Base-by-base conservation (phyloP, 2,329 filamentous ascomycete species). In the Penicillium rolfsii region DNA sequence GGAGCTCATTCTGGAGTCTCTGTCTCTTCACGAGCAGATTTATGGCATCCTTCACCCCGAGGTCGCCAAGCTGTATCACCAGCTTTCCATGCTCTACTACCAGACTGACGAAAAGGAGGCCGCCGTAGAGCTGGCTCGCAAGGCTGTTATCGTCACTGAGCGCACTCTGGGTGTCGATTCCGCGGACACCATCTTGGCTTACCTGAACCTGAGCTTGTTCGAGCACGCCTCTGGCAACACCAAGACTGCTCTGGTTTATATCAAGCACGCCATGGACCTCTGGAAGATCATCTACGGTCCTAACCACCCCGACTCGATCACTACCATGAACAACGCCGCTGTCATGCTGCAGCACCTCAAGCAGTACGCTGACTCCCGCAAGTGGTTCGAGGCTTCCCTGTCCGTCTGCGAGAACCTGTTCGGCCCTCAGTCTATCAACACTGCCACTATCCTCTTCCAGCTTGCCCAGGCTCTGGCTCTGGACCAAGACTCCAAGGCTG, bases 301-400 rank as follows among this genome's bases (percentile, higher is more conserved):
- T 33, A 90, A 92, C 71, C 95, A 99, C 79, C 95, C 95, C 3
- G 95, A 99, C 79, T 96, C 93, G 8, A 97, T 99, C 79, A 99
- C 96, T 8, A 98, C 95, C 16, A 90, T 98, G 79, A 99, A 98
- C 85, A 99, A 99, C 73, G 94, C 92, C 22, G 95, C 95, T 7
- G 95, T 99, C 62, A 99, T 99, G 95, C 87, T 99, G 60, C 95
- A 99, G 79, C 89, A 93, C 58, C 85, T 97, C 70, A 97, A 98
- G 83, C 89, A 91, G 63, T 99, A 96, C 81, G 89, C 94, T 70
- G 92, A 97, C 79, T 98, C 94, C 49, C 89, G 95, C 55, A 84
- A 94, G 64, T 99, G 95, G 95, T 99, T 99, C 74, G 95, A 98
- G 78, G 90, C 92, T 66, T 96, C 93, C 9, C 87, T 98, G 55